Conservation (phyloP, 495 filamentous ascomycete genomes). For the Cryomyces antarcticus region DNA sequence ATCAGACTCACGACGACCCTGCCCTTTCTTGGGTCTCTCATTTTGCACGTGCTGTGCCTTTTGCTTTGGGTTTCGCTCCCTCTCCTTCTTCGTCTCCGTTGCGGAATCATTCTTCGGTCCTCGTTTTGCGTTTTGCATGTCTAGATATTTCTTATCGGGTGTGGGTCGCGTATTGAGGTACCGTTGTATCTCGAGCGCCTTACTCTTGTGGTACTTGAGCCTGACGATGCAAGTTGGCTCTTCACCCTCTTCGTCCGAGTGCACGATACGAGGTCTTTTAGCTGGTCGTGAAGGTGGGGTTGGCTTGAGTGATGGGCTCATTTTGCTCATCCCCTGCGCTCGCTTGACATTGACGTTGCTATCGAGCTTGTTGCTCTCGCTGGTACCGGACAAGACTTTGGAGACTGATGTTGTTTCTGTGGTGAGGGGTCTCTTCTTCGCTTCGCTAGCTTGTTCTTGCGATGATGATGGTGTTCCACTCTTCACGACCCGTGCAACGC, state of each 20-base stretch:
- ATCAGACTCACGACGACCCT: not conserved
- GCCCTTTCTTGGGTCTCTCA: not conserved
- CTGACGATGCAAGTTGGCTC: conserved; percentile 2
- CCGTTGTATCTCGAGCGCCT: not conserved
- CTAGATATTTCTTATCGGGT: not conserved
- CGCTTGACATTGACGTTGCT: no score
- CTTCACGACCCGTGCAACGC: not conserved
- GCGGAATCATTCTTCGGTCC: no score
- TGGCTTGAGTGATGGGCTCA: not conserved
- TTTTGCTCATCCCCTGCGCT: not conserved
- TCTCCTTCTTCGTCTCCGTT: not conserved
- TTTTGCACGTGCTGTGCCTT: not conserved
- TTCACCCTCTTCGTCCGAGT: not conserved
- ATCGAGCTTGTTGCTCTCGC: no score
- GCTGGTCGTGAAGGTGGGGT: not conserved
- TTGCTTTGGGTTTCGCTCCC: not conserved
- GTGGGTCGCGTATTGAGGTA: conserved; percentile 1
- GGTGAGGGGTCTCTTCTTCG: not conserved
- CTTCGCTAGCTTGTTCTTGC: not conserved
- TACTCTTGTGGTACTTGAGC: conserved; percentile 4
- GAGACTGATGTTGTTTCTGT: not conserved
- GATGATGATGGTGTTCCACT: not conserved
- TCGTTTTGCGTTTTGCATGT: no score
- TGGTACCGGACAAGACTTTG: no score
- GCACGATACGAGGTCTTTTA: not conserved